These are phyloP conservation scores for Calendula officinalis DNA, from an alignment of 129 eudicot genomes.

Conservation along the genomic window DNA sequence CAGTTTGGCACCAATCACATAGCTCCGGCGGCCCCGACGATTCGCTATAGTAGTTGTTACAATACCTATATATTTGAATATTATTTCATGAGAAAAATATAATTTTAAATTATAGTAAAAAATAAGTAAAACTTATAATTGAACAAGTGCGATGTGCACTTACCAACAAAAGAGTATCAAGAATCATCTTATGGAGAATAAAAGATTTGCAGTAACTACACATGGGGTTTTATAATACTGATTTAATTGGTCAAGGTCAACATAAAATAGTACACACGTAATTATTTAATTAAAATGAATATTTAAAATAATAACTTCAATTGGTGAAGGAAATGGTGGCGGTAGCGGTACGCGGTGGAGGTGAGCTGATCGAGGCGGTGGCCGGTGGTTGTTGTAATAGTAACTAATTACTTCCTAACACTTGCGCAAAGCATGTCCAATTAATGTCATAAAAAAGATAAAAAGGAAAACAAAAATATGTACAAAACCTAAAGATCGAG, in stretches of 20 bases:
- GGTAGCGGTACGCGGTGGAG: conserved; percentile 17
- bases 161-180: conserved; percentile 21
- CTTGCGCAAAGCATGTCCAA: conserved; percentile 16
- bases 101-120: not conserved
- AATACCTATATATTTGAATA: conserved; percentile 46
- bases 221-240: conserved; percentile 12
- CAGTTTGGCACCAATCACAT: conserved; percentile 92
- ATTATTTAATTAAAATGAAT: conserved; percentile 1
- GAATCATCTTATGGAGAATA: conserved; percentile 23
- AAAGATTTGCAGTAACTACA: conserved; percentile 32
- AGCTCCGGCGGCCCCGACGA: conserved; percentile 47
- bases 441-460: conserved; percentile 3
- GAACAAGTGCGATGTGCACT: conserved; percentile 29
- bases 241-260: conserved; percentile 29
- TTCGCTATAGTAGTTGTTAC: conserved; percentile 82
- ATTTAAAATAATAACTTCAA: conserved; percentile 17
- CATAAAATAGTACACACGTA: conserved; percentile 31
- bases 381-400: conserved; percentile 29
- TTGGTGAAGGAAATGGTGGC: conserved; percentile 15
- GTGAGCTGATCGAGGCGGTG: conserved; percentile 4
- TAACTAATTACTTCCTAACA: conserved; percentile 9
- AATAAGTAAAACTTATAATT: not conserved
- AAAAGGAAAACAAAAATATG: not conserved
- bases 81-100: not conserved
- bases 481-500: not conserved